Evolutionary conservation across 495 filamentous ascomycete species (phyloP).

Genomic region (Saxispiralis lemnorum): DNA sequence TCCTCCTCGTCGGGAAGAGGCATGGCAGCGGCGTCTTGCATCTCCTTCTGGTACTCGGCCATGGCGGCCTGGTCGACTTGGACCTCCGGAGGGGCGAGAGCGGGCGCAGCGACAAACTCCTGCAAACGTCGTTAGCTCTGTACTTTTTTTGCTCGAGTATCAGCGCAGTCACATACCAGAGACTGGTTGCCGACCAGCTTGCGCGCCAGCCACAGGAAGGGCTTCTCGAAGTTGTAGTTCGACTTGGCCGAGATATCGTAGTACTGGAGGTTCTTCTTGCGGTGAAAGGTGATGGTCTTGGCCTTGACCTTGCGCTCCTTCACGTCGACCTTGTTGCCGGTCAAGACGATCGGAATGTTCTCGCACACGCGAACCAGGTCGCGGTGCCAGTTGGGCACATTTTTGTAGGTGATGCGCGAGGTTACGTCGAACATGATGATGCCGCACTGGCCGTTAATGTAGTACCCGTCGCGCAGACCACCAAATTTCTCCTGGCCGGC

Average conservation of each 20-base stretch:
- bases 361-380: constrained; percentile 99
- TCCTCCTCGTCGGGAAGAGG: constrained; percentile 96
- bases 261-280: constrained; percentile 99
- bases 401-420: constrained; percentile 99
- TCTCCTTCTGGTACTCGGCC: constrained; percentile 69
- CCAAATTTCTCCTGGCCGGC: constrained; percentile 99
- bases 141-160: background rate
- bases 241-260: constrained; percentile 99
- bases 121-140: constrained; percentile 23
- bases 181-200: constrained; percentile 90
- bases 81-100: constrained; percentile 84
- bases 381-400: constrained; percentile 99
- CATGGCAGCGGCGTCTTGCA: constrained; percentile 60
- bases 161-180: constrained; percentile 43
- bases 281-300: constrained; percentile 99
- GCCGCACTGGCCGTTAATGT: constrained; percentile 99
- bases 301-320: constrained; percentile 99
- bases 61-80: constrained; percentile 69
- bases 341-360: constrained; percentile 96
- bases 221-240: constrained; percentile 99
- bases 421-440: constrained; percentile 99
- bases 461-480: constrained; percentile 98
- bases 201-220: constrained; percentile 97
- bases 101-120: constrained; percentile 94
- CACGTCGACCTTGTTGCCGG: constrained; percentile 99